Evolutionary conservation across 2,329 filamentous ascomycete species (phyloP).

Genomic region (Pestalotiopsis sp.): DNA sequence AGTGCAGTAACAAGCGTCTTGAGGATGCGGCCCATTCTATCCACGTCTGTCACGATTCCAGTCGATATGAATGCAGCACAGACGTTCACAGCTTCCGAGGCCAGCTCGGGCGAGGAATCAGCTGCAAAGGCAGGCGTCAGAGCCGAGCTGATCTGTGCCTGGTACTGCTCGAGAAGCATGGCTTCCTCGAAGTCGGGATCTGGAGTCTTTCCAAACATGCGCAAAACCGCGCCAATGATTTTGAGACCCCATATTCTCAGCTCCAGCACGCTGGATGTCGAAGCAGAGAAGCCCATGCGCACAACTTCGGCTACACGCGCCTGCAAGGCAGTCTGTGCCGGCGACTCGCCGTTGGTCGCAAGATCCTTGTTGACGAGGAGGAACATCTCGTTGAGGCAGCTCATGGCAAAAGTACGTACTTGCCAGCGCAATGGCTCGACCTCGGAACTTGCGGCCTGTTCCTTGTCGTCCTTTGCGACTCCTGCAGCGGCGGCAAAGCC

Average conservation of each 20-base stretch:
- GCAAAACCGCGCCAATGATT: conserved; percentile 90
- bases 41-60: conserved; percentile 94
- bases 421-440: conserved; percentile 95
- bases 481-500: conserved; percentile 83
- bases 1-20: conserved; percentile 90
- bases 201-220: conserved; percentile 93
- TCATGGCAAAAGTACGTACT: conserved; percentile 91
- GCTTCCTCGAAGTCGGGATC: conserved; percentile 98
- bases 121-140: conserved; percentile 94
- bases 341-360: conserved; percentile 75
- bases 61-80: conserved; percentile 98
- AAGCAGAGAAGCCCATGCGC: conserved; percentile 95
- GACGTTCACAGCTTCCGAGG: conserved; percentile 94
- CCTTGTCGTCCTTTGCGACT: conserved; percentile 56
- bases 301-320: conserved; percentile 88
- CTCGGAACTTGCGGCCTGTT: conserved; percentile 55
- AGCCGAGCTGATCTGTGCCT: conserved; percentile 96
- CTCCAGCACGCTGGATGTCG: conserved; percentile 89
- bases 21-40: conserved; percentile 97
- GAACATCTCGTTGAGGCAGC: conserved; percentile 83
- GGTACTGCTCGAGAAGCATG: conserved; percentile 95
- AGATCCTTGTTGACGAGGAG: conserved; percentile 78
- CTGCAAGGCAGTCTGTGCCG: conserved; percentile 79
- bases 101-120: conserved; percentile 94
- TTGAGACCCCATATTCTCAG: conserved; percentile 89